Evolutionary conservation across 352 stramenopile genomes (phyloP).

Genomic region (Phytophthora sp.): DNA sequence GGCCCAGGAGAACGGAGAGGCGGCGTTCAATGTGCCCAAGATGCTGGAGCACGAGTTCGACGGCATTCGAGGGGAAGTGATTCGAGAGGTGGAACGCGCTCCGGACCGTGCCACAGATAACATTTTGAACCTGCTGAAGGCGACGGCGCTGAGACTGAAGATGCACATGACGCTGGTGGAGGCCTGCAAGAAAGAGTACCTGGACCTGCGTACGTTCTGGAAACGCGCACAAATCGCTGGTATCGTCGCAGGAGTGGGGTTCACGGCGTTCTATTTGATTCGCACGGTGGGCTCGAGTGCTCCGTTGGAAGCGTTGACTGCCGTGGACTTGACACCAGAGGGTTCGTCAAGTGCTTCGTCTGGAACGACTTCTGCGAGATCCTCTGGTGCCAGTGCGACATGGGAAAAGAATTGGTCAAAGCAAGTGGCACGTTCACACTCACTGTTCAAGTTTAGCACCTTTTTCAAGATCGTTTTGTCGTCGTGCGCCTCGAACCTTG

Average conservation of each 20-base stretch:
- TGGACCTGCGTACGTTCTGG: slow-evolving; percentile 75
- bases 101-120: slow-evolving; percentile 87
- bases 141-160: slow-evolving; percentile 79
- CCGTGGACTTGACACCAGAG: slow-evolving; percentile 22
- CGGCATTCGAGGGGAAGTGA: slow-evolving; percentile 81
- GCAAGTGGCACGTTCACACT: slow-evolving; percentile 73
- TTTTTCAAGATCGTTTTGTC: slow-evolving; percentile 80
- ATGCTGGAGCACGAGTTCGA: slow-evolving; percentile 90
- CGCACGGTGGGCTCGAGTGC: slow-evolving; percentile 56
- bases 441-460: slow-evolving; percentile 69
- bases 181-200: slow-evolving; percentile 79
- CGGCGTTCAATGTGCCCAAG: slow-evolving; percentile 49
- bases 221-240: slow-evolving; percentile 73
- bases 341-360: slow-evolving; percentile 4
- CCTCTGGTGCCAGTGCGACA: slow-evolving; percentile 19
- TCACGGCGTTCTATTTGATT: slow-evolving; percentile 78
- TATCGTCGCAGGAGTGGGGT: slow-evolving; percentile 61
- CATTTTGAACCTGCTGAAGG: slow-evolving; percentile 80
- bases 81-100: slow-evolving; percentile 81
- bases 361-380: background rate
- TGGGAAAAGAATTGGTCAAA: slow-evolving; percentile 86
- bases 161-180: slow-evolving; percentile 86
- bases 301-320: slow-evolving; percentile 34
- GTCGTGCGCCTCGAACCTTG: slow-evolving; percentile 64
- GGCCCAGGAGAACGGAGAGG: slow-evolving; percentile 17